These are phyloP conservation scores for Hyphopichia burtonii DNA, from an alignment of 1,139 yeast species.

Conservation along the genomic window DNA sequence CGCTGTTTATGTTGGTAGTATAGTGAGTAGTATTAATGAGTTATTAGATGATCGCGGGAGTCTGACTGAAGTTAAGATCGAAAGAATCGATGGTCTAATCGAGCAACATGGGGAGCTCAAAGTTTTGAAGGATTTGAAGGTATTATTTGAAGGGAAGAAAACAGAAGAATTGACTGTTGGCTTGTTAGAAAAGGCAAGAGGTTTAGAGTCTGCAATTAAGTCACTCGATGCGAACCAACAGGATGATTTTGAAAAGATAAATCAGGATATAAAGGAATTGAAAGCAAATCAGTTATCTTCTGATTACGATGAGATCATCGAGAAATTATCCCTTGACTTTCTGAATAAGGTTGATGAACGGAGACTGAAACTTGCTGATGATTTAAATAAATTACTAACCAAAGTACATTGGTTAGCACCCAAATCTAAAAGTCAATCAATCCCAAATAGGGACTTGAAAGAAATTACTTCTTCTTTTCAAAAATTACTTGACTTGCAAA, in stretches of 20 bases:
- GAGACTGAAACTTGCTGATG: neutral
- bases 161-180: constrained; percentile 10
- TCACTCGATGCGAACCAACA: constrained; percentile 5
- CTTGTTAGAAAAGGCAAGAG: constrained; percentile 4
- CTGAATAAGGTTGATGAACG: neutral
- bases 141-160: constrained; percentile 7
- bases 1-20: neutral
- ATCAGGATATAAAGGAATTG: constrained; percentile 1
- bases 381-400: neutral
- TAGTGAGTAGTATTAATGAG: neutral
- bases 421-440: constrained; percentile 1
- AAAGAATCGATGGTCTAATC: constrained; percentile 14
- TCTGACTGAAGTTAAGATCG: neutral
- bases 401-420: constrained; percentile 8
- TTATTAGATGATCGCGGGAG: neutral
- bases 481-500: constrained; percentile 37
- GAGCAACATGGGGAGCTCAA: constrained; percentile 23
- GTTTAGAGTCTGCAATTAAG: constrained; percentile 10
- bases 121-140: constrained; percentile 13
- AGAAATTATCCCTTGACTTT: neutral
- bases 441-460: neutral
- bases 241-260: constrained; percentile 13
- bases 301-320: neutral
- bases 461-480: constrained; percentile 6
- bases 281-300: neutral